phyloP scores from a whole-genome alignment of 352 stramenopile species.

The Globisporangium barbulae region DNA sequence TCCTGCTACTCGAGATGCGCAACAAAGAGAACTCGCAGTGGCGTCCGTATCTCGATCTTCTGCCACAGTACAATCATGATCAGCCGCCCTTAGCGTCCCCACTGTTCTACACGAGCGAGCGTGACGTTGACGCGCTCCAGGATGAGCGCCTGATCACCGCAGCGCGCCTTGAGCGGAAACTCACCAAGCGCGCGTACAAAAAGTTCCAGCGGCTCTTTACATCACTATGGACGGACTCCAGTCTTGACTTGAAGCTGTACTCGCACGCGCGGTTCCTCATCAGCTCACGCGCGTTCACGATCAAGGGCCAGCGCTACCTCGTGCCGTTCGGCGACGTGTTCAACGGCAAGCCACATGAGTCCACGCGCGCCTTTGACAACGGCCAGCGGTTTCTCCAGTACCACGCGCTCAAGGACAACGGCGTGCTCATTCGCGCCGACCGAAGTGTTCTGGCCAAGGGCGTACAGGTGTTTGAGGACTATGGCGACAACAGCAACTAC shows the following conservation, averaged over 20 bases:
- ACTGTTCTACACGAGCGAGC: slow-evolving; percentile 32
- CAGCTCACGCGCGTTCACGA: slow-evolving; percentile 77
- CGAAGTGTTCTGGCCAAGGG: slow-evolving; percentile 21
- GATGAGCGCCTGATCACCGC: slow-evolving; percentile 41
- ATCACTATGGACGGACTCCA: not conserved
- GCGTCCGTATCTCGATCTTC: slow-evolving; percentile 49
- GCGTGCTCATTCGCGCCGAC: slow-evolving; percentile 68
- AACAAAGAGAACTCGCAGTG: slow-evolving; percentile 39
- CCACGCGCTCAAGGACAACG: slow-evolving; percentile 36
- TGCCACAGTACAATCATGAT: slow-evolving; percentile 24
- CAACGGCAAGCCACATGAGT: slow-evolving; percentile 60
- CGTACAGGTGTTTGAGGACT: slow-evolving; percentile 92
- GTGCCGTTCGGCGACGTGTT: slow-evolving; percentile 89
- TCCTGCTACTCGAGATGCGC: slow-evolving; percentile 52
- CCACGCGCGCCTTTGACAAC: slow-evolving; percentile 25
- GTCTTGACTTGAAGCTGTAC: slow-evolving; percentile 24
- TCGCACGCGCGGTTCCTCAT: slow-evolving; percentile 55
- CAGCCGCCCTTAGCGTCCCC: slow-evolving; percentile 19
- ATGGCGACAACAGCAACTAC: slow-evolving; percentile 93
- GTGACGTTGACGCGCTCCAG: slow-evolving; percentile 34
- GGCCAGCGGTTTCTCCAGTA: slow-evolving; percentile 60
- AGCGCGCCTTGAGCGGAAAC: slow-evolving; percentile 24
- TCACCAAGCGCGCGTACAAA: slow-evolving; percentile 27
- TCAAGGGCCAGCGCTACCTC: slow-evolving; percentile 64
- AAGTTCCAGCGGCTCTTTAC: slow-evolving; percentile 50